Base-by-base conservation (phyloP, 768 basidiomycete genomes). In the Hygrophorus pudorinus region DNA sequence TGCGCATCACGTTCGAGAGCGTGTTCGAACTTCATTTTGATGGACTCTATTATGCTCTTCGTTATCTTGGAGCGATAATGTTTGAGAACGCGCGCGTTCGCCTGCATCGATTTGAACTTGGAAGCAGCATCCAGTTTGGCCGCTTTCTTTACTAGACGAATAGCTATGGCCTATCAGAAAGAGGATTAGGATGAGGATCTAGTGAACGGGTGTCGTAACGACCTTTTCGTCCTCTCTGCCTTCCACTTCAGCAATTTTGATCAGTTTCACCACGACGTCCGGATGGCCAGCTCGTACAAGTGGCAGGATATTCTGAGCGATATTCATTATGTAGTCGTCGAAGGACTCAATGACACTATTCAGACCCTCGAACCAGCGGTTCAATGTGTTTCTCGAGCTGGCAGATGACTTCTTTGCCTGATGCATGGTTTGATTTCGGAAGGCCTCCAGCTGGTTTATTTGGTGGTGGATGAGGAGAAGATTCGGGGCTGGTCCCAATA, bases 171-270 rank as follows among this genome's bases (percentile, higher is more conserved):
- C 92, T 94, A 51, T 1, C 21, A 9, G 40, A 28, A 34, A 20
- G 16, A 32, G 14, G n/a, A 13, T 37, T 17, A 41, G 17, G 4
- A 5, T 13, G 21, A 18, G 34, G 5, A 20, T 9, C 24, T 21
- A 6, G 10, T 7, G 6, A 47, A 10, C 9, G 10, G n/a, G 13
- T 27, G 17, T 7, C 33, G 28, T 12, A 55, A 59, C 36, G 52
- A 85, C 92, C 75, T 94, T 97, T 66, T 98, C n/a, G n/a, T n/a
- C n/a, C n/a, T n/a, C n/a, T n/a, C n/a, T n/a, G n/a, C n/a, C n/a
- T n/a, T n/a, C n/a, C 87, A 90, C 70, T 59, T 99, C 94, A 9
- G 86, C 84, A 45, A 99, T 85, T 66, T 98, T 99, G 58, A 92
- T 65, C 44, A 98, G 63, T 56, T 85, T 86, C 27, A 99, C 91